phyloP scores from a whole-genome alignment of 306 rosid genomes.

The Malus sieversii region DNA sequence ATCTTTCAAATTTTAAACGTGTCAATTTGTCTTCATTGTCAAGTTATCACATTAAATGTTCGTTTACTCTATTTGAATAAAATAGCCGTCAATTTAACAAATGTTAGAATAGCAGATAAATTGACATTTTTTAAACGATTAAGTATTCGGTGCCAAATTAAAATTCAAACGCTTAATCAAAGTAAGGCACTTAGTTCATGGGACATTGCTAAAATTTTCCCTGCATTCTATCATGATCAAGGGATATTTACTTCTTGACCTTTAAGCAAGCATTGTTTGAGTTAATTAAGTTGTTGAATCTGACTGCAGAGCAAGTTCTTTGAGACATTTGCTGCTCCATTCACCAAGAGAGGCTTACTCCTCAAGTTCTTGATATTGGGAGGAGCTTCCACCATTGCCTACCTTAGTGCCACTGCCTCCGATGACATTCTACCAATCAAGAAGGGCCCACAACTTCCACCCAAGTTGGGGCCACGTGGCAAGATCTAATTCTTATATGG shows the following conservation, averaged over 20 bases:
- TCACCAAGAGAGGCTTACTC: slow-evolving; percentile 91
- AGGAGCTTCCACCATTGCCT: slow-evolving; percentile 84
- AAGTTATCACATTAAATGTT: not conserved
- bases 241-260: no score
- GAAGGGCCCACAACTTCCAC: slow-evolving; percentile 98
- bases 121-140: not conserved
- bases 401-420: slow-evolving; percentile 71
- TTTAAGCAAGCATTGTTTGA: no score
- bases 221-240: no score
- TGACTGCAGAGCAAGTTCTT: slow-evolving; percentile 84
- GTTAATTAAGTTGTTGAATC: not conserved
- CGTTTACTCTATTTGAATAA: not conserved
- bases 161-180: no score
- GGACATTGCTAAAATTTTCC: no score
- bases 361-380: slow-evolving; percentile 91
- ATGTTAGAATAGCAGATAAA: no score
- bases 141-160: no score
- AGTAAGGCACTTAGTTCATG: no score
- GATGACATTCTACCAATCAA: slow-evolving; percentile 81
- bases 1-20: no score
- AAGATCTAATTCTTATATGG: slow-evolving; percentile 51
- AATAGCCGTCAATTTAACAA: not conserved
- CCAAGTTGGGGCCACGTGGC: slow-evolving; percentile 88
- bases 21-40: not conserved
- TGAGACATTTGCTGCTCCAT: slow-evolving; percentile 96